These are phyloP conservation scores for Flueggea neowawraea DNA, from an alignment of 441 rosid genomes.

Conservation along the genomic window DNA sequence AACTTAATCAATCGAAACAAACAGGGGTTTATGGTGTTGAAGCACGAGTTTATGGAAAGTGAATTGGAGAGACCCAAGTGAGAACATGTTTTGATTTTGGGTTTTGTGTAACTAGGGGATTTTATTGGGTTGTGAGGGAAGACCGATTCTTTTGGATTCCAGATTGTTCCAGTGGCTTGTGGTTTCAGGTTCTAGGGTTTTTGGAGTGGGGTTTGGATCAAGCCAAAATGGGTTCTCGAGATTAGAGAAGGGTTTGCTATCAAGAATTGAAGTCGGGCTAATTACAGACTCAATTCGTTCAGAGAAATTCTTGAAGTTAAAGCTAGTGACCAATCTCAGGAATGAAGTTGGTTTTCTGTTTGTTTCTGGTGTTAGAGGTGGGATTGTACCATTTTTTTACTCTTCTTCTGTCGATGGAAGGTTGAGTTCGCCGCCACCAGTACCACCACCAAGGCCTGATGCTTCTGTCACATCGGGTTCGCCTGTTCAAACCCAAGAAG, in stretches of 20 bases:
- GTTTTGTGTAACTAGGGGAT: too few relatives aligned
- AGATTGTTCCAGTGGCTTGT: slow-evolving; percentile 39
- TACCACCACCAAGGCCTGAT: slow-evolving; percentile 12
- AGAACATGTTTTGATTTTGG: slow-evolving; percentile 17
- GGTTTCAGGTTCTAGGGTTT: slow-evolving; percentile 39
- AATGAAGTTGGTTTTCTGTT: slow-evolving; percentile 42
- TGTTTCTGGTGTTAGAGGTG: slow-evolving; percentile 26
- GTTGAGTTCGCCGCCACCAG: slow-evolving; percentile 25
- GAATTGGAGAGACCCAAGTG: slow-evolving; percentile 13
- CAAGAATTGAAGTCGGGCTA: slow-evolving; percentile 93
- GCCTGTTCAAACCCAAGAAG: slow-evolving; percentile 25
- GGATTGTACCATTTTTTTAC: slow-evolving; percentile 24
- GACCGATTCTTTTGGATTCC: slow-evolving; percentile 52
- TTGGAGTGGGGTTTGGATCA: slow-evolving; percentile 33
- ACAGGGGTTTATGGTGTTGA: background rate
- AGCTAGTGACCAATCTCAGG: slow-evolving; percentile 61
- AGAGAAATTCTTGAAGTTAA: slow-evolving; percentile 42
- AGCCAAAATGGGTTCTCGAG: slow-evolving; percentile 60
- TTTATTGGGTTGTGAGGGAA: too few relatives aligned
- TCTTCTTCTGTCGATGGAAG: slow-evolving; percentile 77
- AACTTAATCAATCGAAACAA: too few relatives aligned
- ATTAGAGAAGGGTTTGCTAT: slow-evolving; percentile 62
- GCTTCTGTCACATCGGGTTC: slow-evolving; percentile 16
- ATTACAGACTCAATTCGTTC: slow-evolving; percentile 44
- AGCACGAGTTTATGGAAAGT: slow-evolving; percentile 6